Evolutionary conservation across 1,284 basidiomycete species (phyloP).

Genomic region (Tilletia walkeri): DNA sequence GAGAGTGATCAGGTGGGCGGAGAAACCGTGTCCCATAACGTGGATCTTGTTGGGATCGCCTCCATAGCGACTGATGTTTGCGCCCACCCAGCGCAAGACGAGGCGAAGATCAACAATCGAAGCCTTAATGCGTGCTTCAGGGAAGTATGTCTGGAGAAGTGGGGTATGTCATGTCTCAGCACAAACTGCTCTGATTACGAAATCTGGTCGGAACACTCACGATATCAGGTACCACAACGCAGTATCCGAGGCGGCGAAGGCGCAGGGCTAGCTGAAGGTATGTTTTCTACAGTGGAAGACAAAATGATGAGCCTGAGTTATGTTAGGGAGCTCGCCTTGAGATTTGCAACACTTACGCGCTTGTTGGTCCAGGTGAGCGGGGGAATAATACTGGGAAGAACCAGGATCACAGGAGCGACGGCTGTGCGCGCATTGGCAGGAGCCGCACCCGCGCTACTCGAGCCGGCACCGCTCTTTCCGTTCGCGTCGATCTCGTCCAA

Average conservation of each 20-base stretch:
- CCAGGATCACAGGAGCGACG: constrained; percentile 53
- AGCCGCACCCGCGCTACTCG: neutral
- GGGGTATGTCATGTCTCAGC: no score
- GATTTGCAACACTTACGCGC: constrained; percentile 18
- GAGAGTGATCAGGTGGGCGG: constrained; percentile 56
- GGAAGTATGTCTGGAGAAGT: constrained; percentile 45
- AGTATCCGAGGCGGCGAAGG: constrained; percentile 53
- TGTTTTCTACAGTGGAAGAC: constrained; percentile 31
- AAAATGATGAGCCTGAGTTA: neutral
- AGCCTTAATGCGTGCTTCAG: constrained; percentile 47
- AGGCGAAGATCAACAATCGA: constrained; percentile 53
- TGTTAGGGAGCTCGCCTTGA: neutral
- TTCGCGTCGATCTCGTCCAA: neutral
- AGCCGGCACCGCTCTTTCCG: neutral
- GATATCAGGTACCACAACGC: constrained; percentile 57
- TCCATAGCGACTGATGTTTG: constrained; percentile 51
- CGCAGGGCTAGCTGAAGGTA: constrained; percentile 55
- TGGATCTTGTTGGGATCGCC: constrained; percentile 55
- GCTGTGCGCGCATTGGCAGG: constrained; percentile 18
- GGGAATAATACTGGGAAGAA: constrained; percentile 53
- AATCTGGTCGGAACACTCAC: constrained; percentile 12
- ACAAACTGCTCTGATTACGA: neutral
- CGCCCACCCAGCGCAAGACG: constrained; percentile 55
- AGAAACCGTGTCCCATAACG: constrained; percentile 56
- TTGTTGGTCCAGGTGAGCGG: constrained; percentile 35